These are phyloP conservation scores for Fraxinus nigra DNA, from an alignment of 305 asterid species.

Conservation along the genomic window DNA sequence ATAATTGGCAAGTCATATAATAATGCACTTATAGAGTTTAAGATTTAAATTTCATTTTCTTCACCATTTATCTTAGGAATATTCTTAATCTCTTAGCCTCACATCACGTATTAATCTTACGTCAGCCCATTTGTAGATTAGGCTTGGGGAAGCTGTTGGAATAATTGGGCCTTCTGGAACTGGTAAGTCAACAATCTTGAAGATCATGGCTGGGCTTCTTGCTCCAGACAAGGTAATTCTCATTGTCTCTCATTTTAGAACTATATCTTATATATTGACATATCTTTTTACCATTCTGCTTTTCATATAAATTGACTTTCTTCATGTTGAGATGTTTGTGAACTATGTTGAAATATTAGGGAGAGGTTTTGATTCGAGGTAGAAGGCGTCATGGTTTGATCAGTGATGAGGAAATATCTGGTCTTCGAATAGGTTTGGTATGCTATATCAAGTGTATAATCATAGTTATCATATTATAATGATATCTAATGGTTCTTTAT, in stretches of 20 bases:
- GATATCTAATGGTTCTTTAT: constrained; percentile 23
- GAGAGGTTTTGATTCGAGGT: constrained; percentile 91
- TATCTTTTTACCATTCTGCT: constrained; percentile 6
- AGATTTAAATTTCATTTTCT: neutral
- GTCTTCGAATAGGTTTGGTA: constrained; percentile 97
- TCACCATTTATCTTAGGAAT: neutral
- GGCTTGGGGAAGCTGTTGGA: constrained; percentile 99
- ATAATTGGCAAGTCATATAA: neutral
- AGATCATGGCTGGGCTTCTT: constrained; percentile 98
- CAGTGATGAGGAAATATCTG: constrained; percentile 93
- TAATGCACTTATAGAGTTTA: neutral
- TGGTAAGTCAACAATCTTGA: constrained; percentile 93
- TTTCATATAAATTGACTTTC: constrained; percentile 18
- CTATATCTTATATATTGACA: neutral
- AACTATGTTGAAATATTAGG: constrained; percentile 48
- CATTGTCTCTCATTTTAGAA: constrained; percentile 3
- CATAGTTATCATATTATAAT: constrained; percentile 18
- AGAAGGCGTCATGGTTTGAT: constrained; percentile 80
- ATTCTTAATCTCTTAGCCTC: neutral
- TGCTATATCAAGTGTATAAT: constrained; percentile 30
- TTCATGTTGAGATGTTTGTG: constrained; percentile 17
- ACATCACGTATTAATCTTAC: neutral
- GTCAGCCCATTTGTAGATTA: constrained; percentile 59
- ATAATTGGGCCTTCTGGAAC: constrained; percentile 99
- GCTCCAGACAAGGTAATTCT: constrained; percentile 87